These are phyloP conservation scores for Udeniomyces megalosporus DNA, from an alignment of 768 basidiomycete genomes.

Conservation along the genomic window DNA sequence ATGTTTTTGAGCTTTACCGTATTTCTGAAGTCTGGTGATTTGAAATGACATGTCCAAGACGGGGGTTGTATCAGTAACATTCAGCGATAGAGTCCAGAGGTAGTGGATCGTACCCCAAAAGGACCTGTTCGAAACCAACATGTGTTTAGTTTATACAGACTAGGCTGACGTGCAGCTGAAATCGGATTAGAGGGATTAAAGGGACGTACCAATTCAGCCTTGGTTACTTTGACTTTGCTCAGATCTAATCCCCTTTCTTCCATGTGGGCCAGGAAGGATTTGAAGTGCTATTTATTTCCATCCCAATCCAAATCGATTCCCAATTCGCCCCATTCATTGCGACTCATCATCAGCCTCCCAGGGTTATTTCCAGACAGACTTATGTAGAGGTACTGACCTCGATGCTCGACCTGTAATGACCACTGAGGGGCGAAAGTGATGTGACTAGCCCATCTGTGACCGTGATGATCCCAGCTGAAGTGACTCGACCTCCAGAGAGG, in stretches of 20 bases:
- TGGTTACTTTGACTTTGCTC: slow-evolving; percentile 43
- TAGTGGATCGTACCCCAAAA: too few relatives aligned
- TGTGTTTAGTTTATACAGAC: too few relatives aligned
- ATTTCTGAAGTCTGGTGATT: too few relatives aligned
- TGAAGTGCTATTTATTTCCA: slow-evolving; percentile 38
- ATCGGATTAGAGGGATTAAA: neutral
- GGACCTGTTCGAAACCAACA: too few relatives aligned
- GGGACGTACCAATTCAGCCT: slow-evolving; percentile 34
- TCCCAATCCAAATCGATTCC: too few relatives aligned
- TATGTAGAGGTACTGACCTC: slow-evolving; percentile 30
- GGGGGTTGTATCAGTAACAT: too few relatives aligned
- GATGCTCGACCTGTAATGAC: slow-evolving; percentile 50
- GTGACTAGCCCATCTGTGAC: slow-evolving; percentile 47
- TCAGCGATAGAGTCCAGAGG: too few relatives aligned
- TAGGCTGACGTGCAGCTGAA: too few relatives aligned
- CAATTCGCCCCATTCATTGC: neutral
- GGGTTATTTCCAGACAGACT: neutral
- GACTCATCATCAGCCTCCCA: neutral
- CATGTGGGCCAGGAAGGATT: slow-evolving; percentile 40
- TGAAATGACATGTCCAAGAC: too few relatives aligned
- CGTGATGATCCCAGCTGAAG: slow-evolving; percentile 49
- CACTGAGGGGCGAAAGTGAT: slow-evolving; percentile 47
- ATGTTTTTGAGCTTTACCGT: too few relatives aligned
- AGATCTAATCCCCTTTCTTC: slow-evolving; percentile 43
- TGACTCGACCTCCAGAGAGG: slow-evolving; percentile 35